Conservation (phyloP, 2,329 filamentous ascomycete species). For the Curvularia verruculosa region DNA sequence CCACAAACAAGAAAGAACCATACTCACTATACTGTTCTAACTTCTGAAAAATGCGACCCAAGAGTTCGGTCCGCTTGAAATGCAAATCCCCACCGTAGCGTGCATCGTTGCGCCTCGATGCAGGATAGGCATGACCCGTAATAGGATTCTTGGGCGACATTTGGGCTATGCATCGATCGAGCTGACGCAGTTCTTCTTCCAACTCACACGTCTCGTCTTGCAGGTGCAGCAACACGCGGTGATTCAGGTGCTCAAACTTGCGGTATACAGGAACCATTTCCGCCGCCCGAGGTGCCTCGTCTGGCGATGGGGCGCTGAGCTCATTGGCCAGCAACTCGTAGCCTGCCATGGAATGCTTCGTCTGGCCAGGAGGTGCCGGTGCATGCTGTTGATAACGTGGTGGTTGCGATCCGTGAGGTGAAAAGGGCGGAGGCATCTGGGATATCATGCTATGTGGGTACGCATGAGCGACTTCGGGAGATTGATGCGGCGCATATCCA, state of each 20-base stretch:
- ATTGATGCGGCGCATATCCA: slow-evolving; percentile 32
- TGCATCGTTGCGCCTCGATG: slow-evolving; percentile 65
- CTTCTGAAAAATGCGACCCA: slow-evolving; percentile 69
- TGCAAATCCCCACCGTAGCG: slow-evolving; percentile 63
- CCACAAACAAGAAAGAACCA: not conserved
- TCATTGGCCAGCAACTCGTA: slow-evolving; percentile 49
- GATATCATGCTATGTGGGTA: slow-evolving; percentile 26
- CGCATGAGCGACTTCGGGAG: slow-evolving; percentile 28
- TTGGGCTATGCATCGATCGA: slow-evolving; percentile 67
- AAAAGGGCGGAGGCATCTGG: slow-evolving; percentile 24
- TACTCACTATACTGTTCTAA: slow-evolving; percentile 69
- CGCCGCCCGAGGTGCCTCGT: slow-evolving; percentile 15
- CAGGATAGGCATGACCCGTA: slow-evolving; percentile 53
- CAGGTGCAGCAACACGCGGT: slow-evolving; percentile 79
- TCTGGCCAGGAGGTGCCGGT: slow-evolving; percentile 28
- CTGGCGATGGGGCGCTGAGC: slow-evolving; percentile 36
- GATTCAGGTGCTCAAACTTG: slow-evolving; percentile 80
- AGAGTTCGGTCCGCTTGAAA: slow-evolving; percentile 64
- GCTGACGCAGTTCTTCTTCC: slow-evolving; percentile 73
- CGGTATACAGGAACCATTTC: slow-evolving; percentile 71
- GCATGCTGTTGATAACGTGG: slow-evolving; percentile 30
- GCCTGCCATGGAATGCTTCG: slow-evolving; percentile 41
- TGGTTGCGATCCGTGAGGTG: slow-evolving; percentile 32
- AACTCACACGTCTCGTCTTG: slow-evolving; percentile 85
- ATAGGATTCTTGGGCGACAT: slow-evolving; percentile 35